These are phyloP conservation scores for Didymosphaeria variabile DNA, from an alignment of 2,329 filamentous ascomycete genomes.

Conservation along the genomic window DNA sequence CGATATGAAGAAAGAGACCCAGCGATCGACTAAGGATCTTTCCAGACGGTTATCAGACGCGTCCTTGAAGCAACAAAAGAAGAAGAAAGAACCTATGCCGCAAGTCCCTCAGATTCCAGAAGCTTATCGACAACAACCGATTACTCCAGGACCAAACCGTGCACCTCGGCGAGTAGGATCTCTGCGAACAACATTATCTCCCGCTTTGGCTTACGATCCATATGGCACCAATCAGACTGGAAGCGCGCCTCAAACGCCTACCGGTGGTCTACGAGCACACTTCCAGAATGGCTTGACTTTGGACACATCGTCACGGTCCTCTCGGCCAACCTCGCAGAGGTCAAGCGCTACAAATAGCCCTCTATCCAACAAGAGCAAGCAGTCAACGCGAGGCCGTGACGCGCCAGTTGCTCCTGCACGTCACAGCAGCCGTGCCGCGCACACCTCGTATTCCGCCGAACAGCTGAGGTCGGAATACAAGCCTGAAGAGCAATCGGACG, in stretches of 20 bases:
- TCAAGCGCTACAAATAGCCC: conserved; percentile 26
- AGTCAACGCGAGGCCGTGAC: not conserved
- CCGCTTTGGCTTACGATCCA: conserved; percentile 24
- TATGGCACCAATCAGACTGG: conserved; percentile 18
- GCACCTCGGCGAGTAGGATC: conserved; percentile 18
- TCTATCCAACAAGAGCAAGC: conserved; percentile 5
- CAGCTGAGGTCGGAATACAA: conserved; percentile 24
- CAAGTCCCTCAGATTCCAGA: conserved; percentile 34
- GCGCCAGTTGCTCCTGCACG: conserved; percentile 14
- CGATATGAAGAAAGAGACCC: conserved; percentile 35
- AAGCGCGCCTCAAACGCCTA: conserved; percentile 20
- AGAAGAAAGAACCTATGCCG: conserved; percentile 24
- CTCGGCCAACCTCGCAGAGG: conserved; percentile 15
- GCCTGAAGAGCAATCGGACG: conserved; percentile 4
- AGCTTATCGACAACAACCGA: conserved; percentile 19
- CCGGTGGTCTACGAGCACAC: conserved; percentile 32
- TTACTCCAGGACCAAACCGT: conserved; percentile 17
- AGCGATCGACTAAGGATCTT: conserved; percentile 38
- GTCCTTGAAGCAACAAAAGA: conserved; percentile 35
- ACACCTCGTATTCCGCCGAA: conserved; percentile 22
- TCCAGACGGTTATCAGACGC: conserved; percentile 42
- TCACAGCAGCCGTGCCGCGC: conserved; percentile 22
- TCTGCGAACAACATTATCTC: conserved; percentile 19
- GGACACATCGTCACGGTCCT: conserved; percentile 21
- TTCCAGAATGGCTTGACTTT: conserved; percentile 24